These are phyloP conservation scores for Debaryomyces sp. DNA, from an alignment of 1,139 yeast genomes.

Conservation along the genomic window DNA sequence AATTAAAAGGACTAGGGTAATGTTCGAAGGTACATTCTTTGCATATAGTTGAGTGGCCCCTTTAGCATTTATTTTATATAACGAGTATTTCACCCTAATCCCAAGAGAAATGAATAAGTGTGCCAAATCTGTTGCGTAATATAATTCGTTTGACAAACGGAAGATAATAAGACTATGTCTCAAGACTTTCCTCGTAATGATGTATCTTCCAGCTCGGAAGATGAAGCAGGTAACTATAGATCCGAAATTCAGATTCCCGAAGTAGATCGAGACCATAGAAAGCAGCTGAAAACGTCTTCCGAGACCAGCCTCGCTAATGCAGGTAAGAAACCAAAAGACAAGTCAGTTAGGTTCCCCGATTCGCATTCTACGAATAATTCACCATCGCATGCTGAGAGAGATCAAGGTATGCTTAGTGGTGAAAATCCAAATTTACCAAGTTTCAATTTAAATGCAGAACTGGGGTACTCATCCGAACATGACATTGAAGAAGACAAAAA, in stretches of 20 bases:
- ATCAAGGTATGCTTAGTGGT: slow-evolving; percentile 16
- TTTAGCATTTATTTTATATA: too few relatives aligned
- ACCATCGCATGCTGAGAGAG: slow-evolving; percentile 19
- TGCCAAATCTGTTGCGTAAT: too few relatives aligned
- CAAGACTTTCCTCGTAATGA: slow-evolving; percentile 1
- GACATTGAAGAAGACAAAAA: slow-evolving; percentile 9
- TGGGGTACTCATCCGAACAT: neutral
- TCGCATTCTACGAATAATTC: slow-evolving; percentile 27
- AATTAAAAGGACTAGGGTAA: neutral
- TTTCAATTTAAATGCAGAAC: slow-evolving; percentile 13
- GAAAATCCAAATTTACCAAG: slow-evolving; percentile 19
- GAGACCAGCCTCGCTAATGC: slow-evolving; percentile 35
- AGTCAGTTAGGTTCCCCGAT: slow-evolving; percentile 35
- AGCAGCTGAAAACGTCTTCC: slow-evolving; percentile 25
- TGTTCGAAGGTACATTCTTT: neutral
- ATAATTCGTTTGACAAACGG: neutral
- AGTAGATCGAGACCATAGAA: slow-evolving; percentile 26
- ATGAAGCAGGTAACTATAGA: slow-evolving; percentile 23
- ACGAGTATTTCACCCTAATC: too few relatives aligned
- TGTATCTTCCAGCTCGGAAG: slow-evolving; percentile 22
- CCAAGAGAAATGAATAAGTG: too few relatives aligned
- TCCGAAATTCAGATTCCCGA: slow-evolving; percentile 33
- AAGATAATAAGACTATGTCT: neutral
- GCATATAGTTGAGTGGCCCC: slow-evolving; percentile 2
- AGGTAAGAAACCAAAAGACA: slow-evolving; percentile 29